phyloP scores from a whole-genome alignment of 352 stramenopile species.

The Hyaloperonospora brassicae region DNA sequence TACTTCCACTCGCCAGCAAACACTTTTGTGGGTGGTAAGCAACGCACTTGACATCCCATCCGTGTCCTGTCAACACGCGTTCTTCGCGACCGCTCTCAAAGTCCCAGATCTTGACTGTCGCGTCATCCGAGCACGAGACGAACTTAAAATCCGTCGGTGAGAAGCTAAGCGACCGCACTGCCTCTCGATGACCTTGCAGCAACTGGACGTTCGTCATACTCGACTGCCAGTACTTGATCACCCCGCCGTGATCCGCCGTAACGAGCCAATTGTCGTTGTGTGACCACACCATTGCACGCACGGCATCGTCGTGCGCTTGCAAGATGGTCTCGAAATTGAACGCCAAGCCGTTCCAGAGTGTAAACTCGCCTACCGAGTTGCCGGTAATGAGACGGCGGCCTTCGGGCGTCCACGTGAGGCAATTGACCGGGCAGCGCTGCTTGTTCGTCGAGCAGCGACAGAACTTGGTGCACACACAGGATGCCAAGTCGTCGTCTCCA shows the following conservation, averaged over 20 bases:
- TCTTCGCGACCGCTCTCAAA: slow-evolving; percentile 90
- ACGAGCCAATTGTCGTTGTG: slow-evolving; percentile 88
- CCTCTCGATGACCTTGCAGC: slow-evolving; percentile 77
- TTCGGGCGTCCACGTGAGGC: slow-evolving; percentile 93
- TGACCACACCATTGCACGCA: slow-evolving; percentile 87
- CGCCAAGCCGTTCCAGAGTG: slow-evolving; percentile 94
- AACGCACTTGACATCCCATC: slow-evolving; percentile 96
- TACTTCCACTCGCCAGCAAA: slow-evolving; percentile 92
- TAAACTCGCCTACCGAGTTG: slow-evolving; percentile 96
- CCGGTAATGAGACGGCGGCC: slow-evolving; percentile 92
- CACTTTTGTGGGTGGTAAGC: slow-evolving; percentile 93
- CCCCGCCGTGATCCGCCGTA: slow-evolving; percentile 81
- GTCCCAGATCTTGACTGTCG: slow-evolving; percentile 91
- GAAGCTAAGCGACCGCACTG: slow-evolving; percentile 94
- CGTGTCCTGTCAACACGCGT: slow-evolving; percentile 91
- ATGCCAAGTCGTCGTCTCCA: slow-evolving; percentile 57
- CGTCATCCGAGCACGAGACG: slow-evolving; percentile 94
- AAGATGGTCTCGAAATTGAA: slow-evolving; percentile 98
- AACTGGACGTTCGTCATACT: slow-evolving; percentile 86
- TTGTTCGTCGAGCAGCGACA: slow-evolving; percentile 87
- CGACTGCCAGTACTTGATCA: slow-evolving; percentile 90
- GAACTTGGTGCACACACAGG: slow-evolving; percentile 82
- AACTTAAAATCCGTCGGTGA: slow-evolving; percentile 97
- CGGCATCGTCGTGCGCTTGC: slow-evolving; percentile 82
- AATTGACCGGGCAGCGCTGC: slow-evolving; percentile 88